Evolutionary conservation across 352 stramenopile genomes (phyloP).

Genomic region (Salisapilia sapeloensis): DNA sequence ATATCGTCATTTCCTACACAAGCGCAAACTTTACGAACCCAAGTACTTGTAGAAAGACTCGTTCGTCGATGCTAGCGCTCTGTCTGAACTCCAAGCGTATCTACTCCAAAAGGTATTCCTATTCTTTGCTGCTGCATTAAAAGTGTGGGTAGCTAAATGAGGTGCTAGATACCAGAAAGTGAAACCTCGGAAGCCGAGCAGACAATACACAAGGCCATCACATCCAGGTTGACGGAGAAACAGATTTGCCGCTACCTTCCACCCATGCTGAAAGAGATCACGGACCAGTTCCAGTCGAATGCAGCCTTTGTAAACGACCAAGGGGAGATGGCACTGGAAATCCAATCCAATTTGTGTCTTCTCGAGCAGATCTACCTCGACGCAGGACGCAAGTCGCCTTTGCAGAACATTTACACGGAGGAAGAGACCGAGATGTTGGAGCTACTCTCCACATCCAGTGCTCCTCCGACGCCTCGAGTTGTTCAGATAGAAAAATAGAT

Average conservation of each 20-base stretch:
- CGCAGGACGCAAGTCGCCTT: conserved; percentile 28
- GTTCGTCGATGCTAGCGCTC: conserved; percentile 8
- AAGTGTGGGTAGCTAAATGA: too few species aligned
- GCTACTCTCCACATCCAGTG: conserved; percentile 25
- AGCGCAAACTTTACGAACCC: not conserved
- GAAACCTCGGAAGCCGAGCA: too few species aligned
- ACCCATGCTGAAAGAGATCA: conserved; percentile 16
- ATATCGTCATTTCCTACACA: too few species aligned
- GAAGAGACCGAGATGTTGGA: conserved; percentile 64
- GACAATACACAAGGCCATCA: too few species aligned
- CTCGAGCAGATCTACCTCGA: conserved; percentile 44
- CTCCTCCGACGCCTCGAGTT: too few species aligned
- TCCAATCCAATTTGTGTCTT: conserved; percentile 47
- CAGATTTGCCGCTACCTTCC: conserved; percentile 18
- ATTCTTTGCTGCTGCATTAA: not conserved
- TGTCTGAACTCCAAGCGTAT: conserved; percentile 13
- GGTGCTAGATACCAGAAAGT: too few species aligned
- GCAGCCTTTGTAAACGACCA: conserved; percentile 9
- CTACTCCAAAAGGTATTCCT: conserved; percentile 13
- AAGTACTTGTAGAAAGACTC: conserved; percentile 5
- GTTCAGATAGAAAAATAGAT: too few species aligned
- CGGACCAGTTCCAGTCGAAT: conserved; percentile 12
- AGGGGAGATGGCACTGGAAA: conserved; percentile 31
- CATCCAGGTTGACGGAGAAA: conserved; percentile 22
- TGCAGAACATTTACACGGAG: conserved; percentile 61